Base-by-base conservation (phyloP, 352 stramenopile species). In the Globisporangium alternatum region DNA sequence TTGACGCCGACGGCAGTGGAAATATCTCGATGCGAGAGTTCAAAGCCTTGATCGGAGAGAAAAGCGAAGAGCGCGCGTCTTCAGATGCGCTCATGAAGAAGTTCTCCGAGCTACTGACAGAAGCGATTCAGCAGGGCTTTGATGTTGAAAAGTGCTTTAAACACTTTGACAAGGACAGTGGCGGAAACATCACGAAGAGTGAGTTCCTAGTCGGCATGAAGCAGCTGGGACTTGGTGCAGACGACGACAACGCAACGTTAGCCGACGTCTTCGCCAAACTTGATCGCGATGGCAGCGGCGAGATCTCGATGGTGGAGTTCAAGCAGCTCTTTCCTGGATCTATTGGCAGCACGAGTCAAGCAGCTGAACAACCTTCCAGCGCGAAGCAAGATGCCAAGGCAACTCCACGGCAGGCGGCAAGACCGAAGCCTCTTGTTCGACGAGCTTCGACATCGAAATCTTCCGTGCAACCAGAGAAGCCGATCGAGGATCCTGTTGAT, bases 151-250 rank as follows among this genome's bases (percentile, higher is more conserved):
- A 72, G n/a, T 91, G 83, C 58, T 94, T 94, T 54, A 45, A 53
- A 0, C 88, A 97, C 53, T 97, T 97, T 65, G 89, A 97, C 68
- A 93, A 90, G 56, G 82, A 97, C 65, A 67, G 72, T 5, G 87
- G 84, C 19, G 80, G 83, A 3, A 76, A 67, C 2, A 82, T 96
- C 52, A 86, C 74, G 2, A 69, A 74, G 28, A 64, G 73, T 12
- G 88, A 93, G 61, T 93, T 96, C 25, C 51, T 77, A 19, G 55
- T 65, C 5, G 76, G 69, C 5, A 86, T 95, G 70, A 59, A 62
- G 17, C 79, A 89, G 49, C 64, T 95, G 17, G 80, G 74, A 0
- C 64, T 94, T 41, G 65, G 55, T 15, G 60, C 49, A 4, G 57
- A 75, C 3, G 62, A 31, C 21, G 54, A 76, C 1, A 59, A 39